Evolutionary conservation across 2,329 filamentous ascomycete genomes (phyloP).

Genomic region (Tolypocladium guangdongense): DNA sequence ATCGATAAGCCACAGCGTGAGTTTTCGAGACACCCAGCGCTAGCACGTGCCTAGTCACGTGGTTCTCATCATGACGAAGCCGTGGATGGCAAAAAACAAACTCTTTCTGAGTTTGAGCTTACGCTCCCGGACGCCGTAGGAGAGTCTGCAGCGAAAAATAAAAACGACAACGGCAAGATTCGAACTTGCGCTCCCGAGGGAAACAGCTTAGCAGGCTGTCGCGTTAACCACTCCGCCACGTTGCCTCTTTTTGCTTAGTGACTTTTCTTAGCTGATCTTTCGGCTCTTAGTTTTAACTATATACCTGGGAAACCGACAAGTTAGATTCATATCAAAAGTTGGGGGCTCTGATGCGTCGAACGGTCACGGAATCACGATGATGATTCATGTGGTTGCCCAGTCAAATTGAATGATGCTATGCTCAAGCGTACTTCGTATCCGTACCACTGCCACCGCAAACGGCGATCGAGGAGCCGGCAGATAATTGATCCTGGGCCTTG

Average conservation of each 20-base stretch:
- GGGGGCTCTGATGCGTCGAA: too few relatives aligned
- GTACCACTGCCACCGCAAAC: neutral
- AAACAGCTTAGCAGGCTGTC: neutral
- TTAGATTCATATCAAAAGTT: too few relatives aligned
- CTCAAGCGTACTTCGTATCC: too few relatives aligned
- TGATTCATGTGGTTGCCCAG: too few relatives aligned
- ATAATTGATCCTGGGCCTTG: constrained; percentile 22
- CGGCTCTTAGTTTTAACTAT: neutral
- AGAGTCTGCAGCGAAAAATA: too few relatives aligned
- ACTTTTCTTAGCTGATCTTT: neutral
- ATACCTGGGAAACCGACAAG: too few relatives aligned
- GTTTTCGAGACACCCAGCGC: neutral
- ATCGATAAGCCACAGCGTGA: too few relatives aligned
- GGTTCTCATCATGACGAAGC: too few relatives aligned
- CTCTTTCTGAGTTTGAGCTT: too few relatives aligned
- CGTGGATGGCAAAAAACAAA: neutral
- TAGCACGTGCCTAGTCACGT: constrained; percentile 1
- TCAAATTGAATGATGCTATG: too few relatives aligned
- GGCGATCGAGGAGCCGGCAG: constrained; percentile 13
- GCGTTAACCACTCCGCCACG: neutral
- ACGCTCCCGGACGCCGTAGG: too few relatives aligned
- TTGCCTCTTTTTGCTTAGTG: constrained; percentile 5
- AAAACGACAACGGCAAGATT: neutral
- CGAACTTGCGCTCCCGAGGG: neutral
- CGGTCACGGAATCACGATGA: too few relatives aligned